phyloP scores from a whole-genome alignment of 2,329 filamentous ascomycete genomes.

The Aspergillus sp. region DNA sequence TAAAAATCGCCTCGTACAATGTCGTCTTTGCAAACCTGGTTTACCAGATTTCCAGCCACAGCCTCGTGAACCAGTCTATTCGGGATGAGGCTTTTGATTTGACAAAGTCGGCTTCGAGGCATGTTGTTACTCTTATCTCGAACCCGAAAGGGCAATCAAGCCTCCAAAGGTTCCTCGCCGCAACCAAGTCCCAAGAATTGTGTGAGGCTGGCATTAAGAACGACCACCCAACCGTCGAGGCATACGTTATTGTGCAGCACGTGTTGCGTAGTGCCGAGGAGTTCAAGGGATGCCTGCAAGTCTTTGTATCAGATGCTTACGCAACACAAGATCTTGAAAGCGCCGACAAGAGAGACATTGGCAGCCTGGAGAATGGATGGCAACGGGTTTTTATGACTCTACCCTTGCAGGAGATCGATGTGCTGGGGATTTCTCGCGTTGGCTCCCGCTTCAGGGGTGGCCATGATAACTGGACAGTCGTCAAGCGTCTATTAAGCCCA shows the following conservation, averaged over 20 bases:
- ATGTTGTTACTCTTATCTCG: conserved; percentile 37
- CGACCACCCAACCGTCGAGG: conserved; percentile 45
- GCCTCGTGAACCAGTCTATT: conserved; percentile 25
- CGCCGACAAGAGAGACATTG: conserved; percentile 36
- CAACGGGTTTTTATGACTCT: conserved; percentile 52
- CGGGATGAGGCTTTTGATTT: conserved; percentile 27
- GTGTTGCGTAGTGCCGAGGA: conserved; percentile 34
- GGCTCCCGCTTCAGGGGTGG: conserved; percentile 41
- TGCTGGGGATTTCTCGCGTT: conserved; percentile 46
- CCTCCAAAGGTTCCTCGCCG: conserved; percentile 47
- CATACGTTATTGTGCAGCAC: conserved; percentile 49
- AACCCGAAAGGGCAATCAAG: conserved; percentile 33
- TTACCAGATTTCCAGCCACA: conserved; percentile 37
- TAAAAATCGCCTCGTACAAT: conserved; percentile 31
- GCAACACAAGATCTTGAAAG: conserved; percentile 34
- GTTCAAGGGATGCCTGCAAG: conserved; percentile 43
- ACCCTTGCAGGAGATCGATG: conserved; percentile 55
- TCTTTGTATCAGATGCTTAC: conserved; percentile 39
- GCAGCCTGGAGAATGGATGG: conserved; percentile 40
- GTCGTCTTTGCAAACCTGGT: conserved; percentile 41
- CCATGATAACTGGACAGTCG: conserved; percentile 52
- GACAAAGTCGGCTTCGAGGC: conserved; percentile 35
- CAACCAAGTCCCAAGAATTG: conserved; percentile 39
- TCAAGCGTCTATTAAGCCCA: conserved; percentile 48
- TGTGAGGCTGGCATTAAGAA: conserved; percentile 52